Evolutionary conservation across 148 eudicot genomes (phyloP).

Genomic region (Vaccinium vitisidaea): DNA sequence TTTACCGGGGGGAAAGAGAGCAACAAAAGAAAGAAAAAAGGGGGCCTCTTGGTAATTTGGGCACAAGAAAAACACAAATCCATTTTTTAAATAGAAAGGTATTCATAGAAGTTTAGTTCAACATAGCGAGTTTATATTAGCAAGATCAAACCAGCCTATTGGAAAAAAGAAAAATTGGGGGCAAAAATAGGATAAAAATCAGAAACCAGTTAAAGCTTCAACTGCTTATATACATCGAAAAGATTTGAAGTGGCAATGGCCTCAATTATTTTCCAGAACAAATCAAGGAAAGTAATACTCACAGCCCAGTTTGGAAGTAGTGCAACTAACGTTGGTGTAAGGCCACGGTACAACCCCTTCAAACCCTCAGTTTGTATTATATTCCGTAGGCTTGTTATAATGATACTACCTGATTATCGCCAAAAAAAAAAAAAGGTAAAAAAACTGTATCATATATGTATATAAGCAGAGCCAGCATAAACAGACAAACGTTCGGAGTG

Average conservation of each 20-base stretch:
- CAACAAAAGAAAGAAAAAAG: background rate
- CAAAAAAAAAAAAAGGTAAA: slow-evolving; percentile 5
- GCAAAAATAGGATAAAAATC: background rate
- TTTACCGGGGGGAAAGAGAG: background rate
- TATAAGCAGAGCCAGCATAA: background rate
- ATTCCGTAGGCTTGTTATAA: slow-evolving; percentile 64
- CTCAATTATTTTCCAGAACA: background rate
- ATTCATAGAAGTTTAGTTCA: background rate
- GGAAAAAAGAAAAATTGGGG: background rate
- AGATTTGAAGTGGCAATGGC: background rate
- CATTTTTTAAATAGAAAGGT: background rate
- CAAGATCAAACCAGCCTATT: background rate
- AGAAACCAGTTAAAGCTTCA: background rate
- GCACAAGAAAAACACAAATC: background rate
- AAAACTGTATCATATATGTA: background rate
- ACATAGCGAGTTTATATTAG: background rate
- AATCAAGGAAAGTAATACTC: slow-evolving; percentile 29
- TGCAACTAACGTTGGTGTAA: slow-evolving; percentile 86
- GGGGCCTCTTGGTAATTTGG: background rate
- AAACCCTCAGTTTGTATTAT: slow-evolving; percentile 71
- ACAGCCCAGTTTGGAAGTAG: slow-evolving; percentile 99
- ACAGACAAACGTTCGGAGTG: background rate
- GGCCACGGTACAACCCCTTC: slow-evolving; percentile 88
- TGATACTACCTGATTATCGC: slow-evolving; percentile 66
- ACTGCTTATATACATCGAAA: background rate